Base-by-base conservation (phyloP, 257 asterid genomes). In the Verbena officinalis region DNA sequence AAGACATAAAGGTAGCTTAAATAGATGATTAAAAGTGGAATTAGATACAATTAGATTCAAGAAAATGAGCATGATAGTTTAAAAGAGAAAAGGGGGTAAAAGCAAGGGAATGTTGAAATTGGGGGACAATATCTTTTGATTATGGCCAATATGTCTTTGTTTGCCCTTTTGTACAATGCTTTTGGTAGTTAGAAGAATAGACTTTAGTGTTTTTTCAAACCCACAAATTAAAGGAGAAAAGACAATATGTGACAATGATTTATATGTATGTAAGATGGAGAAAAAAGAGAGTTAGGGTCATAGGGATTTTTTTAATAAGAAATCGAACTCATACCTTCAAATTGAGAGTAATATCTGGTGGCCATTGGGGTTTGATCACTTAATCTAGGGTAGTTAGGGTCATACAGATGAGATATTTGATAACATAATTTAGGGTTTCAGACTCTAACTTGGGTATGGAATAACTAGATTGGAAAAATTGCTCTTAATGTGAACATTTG, bases 241-340 rank as follows among this genome's bases (percentile, higher is more conserved):
- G 59, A 75, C 64, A 75, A 72, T 56, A 48, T 64, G 69, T 44
- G 40, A 54, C 48, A 57, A 42, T 53, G 53, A 52, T 70, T 63
- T 14, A 6, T 57, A 34, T 36, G 5, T 17, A 33, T 36, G 16
- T 4, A 57, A 12, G 12, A 56, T 19, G 16, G 38, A n/a, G n/a
- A 10, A 12, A 24, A 14, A 54, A 7, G 44, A 30, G 17, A 73
- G 82, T 80, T 80, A n/a, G n/a, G n/a, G n/a, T n/a, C n/a, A n/a
- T n/a, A n/a, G n/a, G 84, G 78, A 58, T 77, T 80, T 82, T 73
- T 74, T 68, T 73, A 73, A 71, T 22, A 64, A n/a, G n/a, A n/a
- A n/a, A n/a, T n/a, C n/a, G n/a, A n/a, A n/a, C n/a, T n/a, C n/a
- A n/a, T n/a, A n/a, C n/a, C n/a, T n/a, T n/a, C n/a, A n/a, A n/a